Conservation (phyloP, 805 yeast genomes). For the Zygotorulaspora florentina region DNA sequence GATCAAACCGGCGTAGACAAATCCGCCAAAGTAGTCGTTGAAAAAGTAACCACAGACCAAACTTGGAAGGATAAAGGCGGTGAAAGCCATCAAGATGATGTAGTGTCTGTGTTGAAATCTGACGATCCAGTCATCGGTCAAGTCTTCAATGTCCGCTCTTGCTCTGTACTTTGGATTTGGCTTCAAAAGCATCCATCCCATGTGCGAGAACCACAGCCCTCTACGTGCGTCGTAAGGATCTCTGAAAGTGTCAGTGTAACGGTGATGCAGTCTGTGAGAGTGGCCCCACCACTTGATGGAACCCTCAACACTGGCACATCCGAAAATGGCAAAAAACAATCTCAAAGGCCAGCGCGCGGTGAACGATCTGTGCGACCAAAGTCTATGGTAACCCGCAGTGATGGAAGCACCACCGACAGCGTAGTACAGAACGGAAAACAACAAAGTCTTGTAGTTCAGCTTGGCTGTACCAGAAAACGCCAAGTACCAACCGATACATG, state of each 20-base stretch:
- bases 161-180: slow-evolving; percentile 82
- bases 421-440: slow-evolving; percentile 50
- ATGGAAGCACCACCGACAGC: slow-evolving; percentile 65
- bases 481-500: slow-evolving; percentile 47
- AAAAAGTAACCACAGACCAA: slow-evolving; percentile 51
- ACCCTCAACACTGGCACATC: slow-evolving; percentile 81
- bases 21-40: slow-evolving; percentile 67
- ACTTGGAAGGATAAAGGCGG: slow-evolving; percentile 62
- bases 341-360: slow-evolving; percentile 58
- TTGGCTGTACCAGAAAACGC: slow-evolving; percentile 42
- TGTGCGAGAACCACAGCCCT: slow-evolving; percentile 80
- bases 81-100: slow-evolving; percentile 52
- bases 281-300: slow-evolving; percentile 90
- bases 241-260: slow-evolving; percentile 77
- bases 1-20: slow-evolving; percentile 69
- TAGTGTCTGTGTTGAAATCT: slow-evolving; percentile 80
- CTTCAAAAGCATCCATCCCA: slow-evolving; percentile 80
- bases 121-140: slow-evolving; percentile 74
- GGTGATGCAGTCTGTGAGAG: slow-evolving; percentile 78
- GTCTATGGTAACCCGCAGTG: slow-evolving; percentile 81
- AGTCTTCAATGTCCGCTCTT: slow-evolving; percentile 75
- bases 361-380: slow-evolving; percentile 74
- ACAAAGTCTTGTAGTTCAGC: slow-evolving; percentile 45
- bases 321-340: slow-evolving; percentile 67
- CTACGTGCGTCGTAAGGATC: slow-evolving; percentile 84